Evolutionary conservation across 2,329 filamentous ascomycete genomes (phyloP).

Genomic region (Metarhizium robertsii): DNA sequence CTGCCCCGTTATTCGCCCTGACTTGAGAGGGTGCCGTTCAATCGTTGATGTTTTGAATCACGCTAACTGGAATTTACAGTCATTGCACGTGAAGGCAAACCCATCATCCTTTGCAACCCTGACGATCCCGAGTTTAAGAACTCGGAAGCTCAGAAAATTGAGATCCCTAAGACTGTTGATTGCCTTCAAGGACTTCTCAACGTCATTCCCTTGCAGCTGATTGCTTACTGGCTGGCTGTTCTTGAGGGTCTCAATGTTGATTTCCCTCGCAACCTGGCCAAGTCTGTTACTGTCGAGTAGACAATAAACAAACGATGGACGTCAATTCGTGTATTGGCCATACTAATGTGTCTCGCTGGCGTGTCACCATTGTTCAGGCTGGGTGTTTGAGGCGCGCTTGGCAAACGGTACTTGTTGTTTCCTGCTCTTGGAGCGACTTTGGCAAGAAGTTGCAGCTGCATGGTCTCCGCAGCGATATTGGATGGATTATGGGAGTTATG

Average conservation of each 20-base stretch:
- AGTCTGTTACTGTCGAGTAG: constrained; percentile 98
- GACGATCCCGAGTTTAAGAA: constrained; percentile 80
- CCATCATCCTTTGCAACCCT: constrained; percentile 97
- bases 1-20: neutral
- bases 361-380: constrained; percentile 2
- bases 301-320: constrained; percentile 1
- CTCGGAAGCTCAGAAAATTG: constrained; percentile 90
- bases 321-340: neutral
- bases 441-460: neutral
- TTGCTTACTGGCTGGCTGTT: constrained; percentile 98
- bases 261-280: constrained; percentile 96
- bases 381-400: constrained; percentile 2
- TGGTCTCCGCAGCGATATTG: constrained; percentile 4
- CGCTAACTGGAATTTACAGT: constrained; percentile 41
- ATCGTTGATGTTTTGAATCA: neutral
- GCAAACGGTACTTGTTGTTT: neutral
- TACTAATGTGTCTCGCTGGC: constrained; percentile 6
- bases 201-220: constrained; percentile 93
- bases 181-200: constrained; percentile 94
- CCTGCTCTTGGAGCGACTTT: neutral
- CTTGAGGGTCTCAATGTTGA: constrained; percentile 94
- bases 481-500: constrained; percentile 12
- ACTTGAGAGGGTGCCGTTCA: neutral
- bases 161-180: constrained; percentile 93
- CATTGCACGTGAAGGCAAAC: constrained; percentile 88